phyloP scores from a whole-genome alignment of 2,329 filamentous ascomycete genomes.

The Alternaria infectoria region DNA sequence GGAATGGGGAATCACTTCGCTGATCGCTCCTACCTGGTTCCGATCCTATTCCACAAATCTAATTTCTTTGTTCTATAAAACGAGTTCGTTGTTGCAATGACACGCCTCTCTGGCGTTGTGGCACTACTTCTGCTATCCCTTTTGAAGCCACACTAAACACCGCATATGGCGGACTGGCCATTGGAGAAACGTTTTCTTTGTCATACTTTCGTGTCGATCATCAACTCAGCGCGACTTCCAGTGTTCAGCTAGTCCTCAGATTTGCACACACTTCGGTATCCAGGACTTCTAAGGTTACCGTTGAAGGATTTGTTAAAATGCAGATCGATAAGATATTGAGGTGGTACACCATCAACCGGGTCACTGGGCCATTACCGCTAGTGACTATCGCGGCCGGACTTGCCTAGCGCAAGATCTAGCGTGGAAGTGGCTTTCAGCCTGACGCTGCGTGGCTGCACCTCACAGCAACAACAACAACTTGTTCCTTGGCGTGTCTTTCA shows the following conservation, averaged over 20 bases:
- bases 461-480: background rate
- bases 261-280: background rate
- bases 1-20: background rate
- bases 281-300: background rate
- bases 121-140: background rate
- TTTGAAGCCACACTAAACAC: background rate
- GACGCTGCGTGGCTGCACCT: background rate
- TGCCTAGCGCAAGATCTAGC: background rate
- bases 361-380: background rate
- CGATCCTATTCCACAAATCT: background rate
- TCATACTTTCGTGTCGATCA: background rate
- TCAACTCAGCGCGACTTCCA: background rate
- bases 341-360: background rate
- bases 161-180: background rate
- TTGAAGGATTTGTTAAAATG: background rate
- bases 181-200: background rate
- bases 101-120: background rate
- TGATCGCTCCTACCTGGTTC: background rate
- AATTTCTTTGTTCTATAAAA: background rate
- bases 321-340: background rate
- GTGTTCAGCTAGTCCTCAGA: background rate
- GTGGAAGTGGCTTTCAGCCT: background rate
- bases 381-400: background rate
- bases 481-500: background rate
- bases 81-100: background rate